These are phyloP conservation scores for Albugo laibachii DNA, from an alignment of 352 stramenopile genomes.

Conservation along the genomic window DNA sequence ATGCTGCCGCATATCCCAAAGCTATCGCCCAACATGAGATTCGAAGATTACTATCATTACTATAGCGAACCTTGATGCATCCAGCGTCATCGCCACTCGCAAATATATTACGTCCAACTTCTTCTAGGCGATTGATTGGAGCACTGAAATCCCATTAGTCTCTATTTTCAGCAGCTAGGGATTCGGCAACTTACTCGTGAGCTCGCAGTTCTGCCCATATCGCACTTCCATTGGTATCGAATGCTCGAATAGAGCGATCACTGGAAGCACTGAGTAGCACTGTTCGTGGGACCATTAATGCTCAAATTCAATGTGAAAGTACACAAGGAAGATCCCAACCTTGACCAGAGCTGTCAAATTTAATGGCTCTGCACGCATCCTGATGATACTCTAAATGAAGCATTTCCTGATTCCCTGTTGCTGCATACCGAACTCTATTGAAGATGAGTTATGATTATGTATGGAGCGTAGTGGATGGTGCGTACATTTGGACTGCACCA, in stretches of 20 bases:
- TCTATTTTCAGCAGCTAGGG: background rate
- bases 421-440: conserved; percentile 58
- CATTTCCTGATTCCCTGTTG: conserved; percentile 42
- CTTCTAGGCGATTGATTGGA: conserved; percentile 52
- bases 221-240: conserved; percentile 52
- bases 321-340: conserved; percentile 15
- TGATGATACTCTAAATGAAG: conserved; percentile 59
- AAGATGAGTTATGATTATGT: background rate
- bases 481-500: conserved; percentile 66
- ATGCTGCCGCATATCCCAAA: conserved; percentile 74
- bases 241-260: conserved; percentile 68
- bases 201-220: conserved; percentile 64
- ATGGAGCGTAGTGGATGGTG: background rate
- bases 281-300: conserved; percentile 4
- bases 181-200: conserved; percentile 24
- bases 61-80: conserved; percentile 37
- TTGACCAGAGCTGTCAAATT: conserved; percentile 61
- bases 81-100: conserved; percentile 64
- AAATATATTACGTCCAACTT: conserved; percentile 49
- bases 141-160: conserved; percentile 4
- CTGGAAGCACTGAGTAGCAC: conserved; percentile 54
- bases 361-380: conserved; percentile 37
- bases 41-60: too few relatives aligned
- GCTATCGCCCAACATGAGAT: conserved; percentile 8
- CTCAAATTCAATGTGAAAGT: background rate